Percentiles rank a stretch among this genome's conserved stretches.
Evolutionary conservation across 1,139 yeast species (phyloP).

Genomic region (Taphrina deformans): DNA sequence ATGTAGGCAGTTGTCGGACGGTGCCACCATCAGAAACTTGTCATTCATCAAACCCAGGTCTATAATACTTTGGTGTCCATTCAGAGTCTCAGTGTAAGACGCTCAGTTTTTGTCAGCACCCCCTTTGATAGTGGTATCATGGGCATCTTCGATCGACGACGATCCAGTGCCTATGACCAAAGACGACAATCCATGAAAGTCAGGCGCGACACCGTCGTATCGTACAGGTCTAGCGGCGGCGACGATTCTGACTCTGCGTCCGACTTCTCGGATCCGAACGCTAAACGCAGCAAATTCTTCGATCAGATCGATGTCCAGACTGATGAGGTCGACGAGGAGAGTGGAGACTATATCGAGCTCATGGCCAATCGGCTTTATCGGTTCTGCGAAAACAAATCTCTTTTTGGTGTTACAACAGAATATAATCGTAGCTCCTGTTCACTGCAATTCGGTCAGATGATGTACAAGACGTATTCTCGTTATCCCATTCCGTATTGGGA

Average conservation of each 20-base stretch:
- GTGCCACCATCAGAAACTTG: no score
- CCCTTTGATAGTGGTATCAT: not conserved
- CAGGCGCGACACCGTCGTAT: slow-evolving; percentile 1
- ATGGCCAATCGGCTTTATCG: slow-evolving; percentile 14
- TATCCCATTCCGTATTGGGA: slow-evolving; percentile 18
- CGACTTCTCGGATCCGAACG: not conserved
- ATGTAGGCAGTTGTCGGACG: not conserved
- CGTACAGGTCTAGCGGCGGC: not conserved
- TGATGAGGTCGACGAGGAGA: slow-evolving; percentile 11
- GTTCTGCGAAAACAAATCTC: slow-evolving; percentile 8
- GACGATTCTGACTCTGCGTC: not conserved
- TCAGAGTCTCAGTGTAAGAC: no score
- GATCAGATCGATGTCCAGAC: slow-evolving; percentile 1
- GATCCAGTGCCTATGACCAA: not conserved
- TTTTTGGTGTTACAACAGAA: not conserved
- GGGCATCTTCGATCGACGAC: slow-evolving; percentile 10
- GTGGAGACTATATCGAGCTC: slow-evolving; percentile 19
- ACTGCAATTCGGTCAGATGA: slow-evolving; percentile 1
- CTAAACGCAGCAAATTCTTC: slow-evolving; percentile 5
- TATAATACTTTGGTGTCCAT: not conserved
- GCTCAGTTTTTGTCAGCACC: not conserved
- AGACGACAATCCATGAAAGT: slow-evolving; percentile 7
- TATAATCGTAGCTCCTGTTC: slow-evolving; percentile 10
- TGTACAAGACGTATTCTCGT: slow-evolving; percentile 9
- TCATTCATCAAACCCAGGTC: not conserved